Base-by-base conservation (phyloP, 371 early-diverging fungal genomes). In the Lichtheimia ramosa region DNA sequence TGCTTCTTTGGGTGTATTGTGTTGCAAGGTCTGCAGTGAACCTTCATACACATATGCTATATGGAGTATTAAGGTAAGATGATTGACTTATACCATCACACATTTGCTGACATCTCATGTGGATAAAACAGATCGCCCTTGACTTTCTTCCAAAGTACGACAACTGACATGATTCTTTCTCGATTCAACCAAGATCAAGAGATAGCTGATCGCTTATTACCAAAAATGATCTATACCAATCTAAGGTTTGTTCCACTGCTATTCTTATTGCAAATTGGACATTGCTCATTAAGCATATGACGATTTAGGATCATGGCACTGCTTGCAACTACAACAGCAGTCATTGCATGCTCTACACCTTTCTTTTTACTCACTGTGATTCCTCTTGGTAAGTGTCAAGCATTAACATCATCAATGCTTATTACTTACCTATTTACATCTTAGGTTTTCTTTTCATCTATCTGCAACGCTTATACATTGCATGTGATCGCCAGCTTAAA, bases 231-330 rank as follows among this genome's bases (percentile, higher is more conserved):
- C 46, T 59, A 66, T 25, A 61, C 72, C 39, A 64, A 79, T 39
- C 21, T 20, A 12, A 54, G 13, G 39, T 16, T 3, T 25, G 15
- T n/a, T 23, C n/a, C n/a, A 10, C 2, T 6, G 2, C 43, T n/a
- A 5, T 24, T 56, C 77, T 2, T 80, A 25, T 5, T 85, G 92
- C 59, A 77, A 90, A 60, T 93, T 96, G 67, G 89, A 93, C 63
- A 89, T 91, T 52, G 94, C 96, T 74, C 82, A 92, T 54, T 84
- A 84, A 58, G 83, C 89, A 18, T 79, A 53, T 91, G 68, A 63
- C 88, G 64, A 27, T 79, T 87, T 60, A 1, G 59, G 65, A 69
- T 75, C 58, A 46, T 73, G 51, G 62, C 77, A 24, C 56, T 63
- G 23, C 89, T 92, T 12, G 50, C 83, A 1, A 70, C 83, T 13